These are phyloP conservation scores for Pseudocercospora fuligena DNA, from an alignment of 2,329 filamentous ascomycete species.

Conservation along the genomic window DNA sequence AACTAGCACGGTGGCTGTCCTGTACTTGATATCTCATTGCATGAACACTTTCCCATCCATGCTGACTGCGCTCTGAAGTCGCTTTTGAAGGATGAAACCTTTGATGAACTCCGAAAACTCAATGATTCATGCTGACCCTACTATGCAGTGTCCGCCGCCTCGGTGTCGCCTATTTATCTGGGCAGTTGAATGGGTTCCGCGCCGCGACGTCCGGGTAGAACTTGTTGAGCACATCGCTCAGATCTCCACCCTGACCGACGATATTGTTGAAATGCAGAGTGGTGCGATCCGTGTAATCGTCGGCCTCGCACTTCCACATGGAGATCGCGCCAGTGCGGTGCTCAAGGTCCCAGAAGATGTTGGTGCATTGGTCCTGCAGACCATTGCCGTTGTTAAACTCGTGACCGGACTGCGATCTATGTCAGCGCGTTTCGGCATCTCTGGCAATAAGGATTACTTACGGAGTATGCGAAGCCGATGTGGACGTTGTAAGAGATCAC, in stretches of 20 bases:
- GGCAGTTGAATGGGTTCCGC: slow-evolving; percentile 18
- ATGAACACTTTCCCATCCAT: not conserved
- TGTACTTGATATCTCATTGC: not conserved
- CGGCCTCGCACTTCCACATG: not conserved
- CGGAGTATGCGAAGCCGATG: slow-evolving; percentile 2
- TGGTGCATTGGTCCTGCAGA: not conserved
- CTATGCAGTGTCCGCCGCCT: not conserved
- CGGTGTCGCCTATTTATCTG: not conserved
- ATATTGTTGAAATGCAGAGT: slow-evolving; percentile 3
- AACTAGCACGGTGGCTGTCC: not conserved
- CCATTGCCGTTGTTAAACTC: not conserved
- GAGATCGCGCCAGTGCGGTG: not conserved
- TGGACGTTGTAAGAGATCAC: slow-evolving; percentile 2
- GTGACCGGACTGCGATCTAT: not conserved
- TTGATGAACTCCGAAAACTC: not conserved
- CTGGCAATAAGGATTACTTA: not conserved
- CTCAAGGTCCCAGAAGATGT: not conserved
- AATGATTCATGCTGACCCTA: not conserved
- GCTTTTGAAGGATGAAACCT: not conserved
- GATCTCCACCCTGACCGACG: not conserved
- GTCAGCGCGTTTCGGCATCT: not conserved
- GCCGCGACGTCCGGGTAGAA: slow-evolving; percentile 1
- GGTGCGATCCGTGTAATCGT: not conserved
- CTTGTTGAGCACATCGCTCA: not conserved
- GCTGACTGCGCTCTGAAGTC: not conserved